Conservation (phyloP, 106 monocot genomes). For the Allium sativum region DNA sequence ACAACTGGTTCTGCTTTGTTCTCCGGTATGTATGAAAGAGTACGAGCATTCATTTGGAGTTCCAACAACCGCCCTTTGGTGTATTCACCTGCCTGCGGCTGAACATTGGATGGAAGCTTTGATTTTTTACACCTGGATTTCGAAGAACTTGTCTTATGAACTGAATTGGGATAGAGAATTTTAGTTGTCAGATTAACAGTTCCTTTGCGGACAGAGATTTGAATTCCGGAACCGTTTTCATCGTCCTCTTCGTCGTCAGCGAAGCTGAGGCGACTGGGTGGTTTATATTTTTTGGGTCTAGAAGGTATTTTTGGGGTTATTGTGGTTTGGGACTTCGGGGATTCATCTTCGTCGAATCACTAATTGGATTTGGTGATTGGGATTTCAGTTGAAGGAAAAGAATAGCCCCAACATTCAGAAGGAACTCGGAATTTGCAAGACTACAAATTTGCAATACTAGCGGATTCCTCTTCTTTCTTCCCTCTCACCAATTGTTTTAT, state of each 20-base stretch:
- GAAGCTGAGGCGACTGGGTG: conserved; percentile 73
- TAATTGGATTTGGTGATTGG: too few species aligned
- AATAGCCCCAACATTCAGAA: too few species aligned
- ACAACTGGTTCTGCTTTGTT: conserved; percentile 39
- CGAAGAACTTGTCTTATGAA: conserved; percentile 39
- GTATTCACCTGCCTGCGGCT: conserved; percentile 86
- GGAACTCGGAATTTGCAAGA: too few species aligned
- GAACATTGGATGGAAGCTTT: conserved; percentile 51
- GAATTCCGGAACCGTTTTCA: not conserved
- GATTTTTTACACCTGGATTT: conserved; percentile 30
- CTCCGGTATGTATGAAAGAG: conserved; percentile 31
- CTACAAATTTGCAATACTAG: too few species aligned
- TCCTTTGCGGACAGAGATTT: conserved; percentile 1
- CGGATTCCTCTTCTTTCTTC: too few species aligned
- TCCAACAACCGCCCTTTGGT: conserved; percentile 70
- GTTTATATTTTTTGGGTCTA: conserved; percentile 1
- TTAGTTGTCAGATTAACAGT: not conserved
- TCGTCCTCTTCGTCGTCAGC: conserved; percentile 90
- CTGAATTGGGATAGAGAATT: conserved; percentile 7
- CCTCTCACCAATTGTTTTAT: too few species aligned
- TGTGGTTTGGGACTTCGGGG: conserved; percentile 9
- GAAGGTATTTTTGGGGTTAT: conserved; percentile 8
- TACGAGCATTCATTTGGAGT: conserved; percentile 93
- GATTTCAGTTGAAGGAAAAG: too few species aligned
- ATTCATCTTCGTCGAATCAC: conserved; percentile 27